Evolutionary conservation across 2,329 filamentous ascomycete species (phyloP), one percentile per base, ranked within the genome.

Genomic region (Pseudocercospora ulei): DNA sequence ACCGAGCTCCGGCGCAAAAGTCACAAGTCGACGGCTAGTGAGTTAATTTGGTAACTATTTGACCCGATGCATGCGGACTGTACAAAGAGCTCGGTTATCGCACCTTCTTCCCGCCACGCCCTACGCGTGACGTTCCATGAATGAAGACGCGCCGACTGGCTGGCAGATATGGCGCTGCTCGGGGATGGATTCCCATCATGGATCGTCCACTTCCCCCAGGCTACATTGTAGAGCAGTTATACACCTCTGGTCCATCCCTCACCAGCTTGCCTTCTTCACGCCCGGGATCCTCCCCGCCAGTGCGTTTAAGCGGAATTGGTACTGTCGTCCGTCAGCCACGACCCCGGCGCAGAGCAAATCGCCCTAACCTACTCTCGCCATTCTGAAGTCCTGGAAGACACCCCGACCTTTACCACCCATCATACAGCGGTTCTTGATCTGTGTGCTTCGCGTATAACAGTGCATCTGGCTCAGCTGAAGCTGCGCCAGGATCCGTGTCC

Each of bases 221-320:
- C n/a, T n/a, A n/a, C n/a, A n/a, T 19, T 23, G 18, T 20, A 22
- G 18, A 9, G 13, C n/a, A n/a, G n/a, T n/a, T 33, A 33, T 22
- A 3, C 3, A 11, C 2, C 30, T 13, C 9, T 20, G 18, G 6
- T 18, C n/a, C 16, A 8, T 12, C 6, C 17, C 30, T 48, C 56
- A 98, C 90, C 90, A 98, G 65, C 83, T 92, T 34, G 90, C 90
- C 70, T 93, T 93, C 72, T 80, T 85, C 39, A 98, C 90, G 55
- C 90, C 90, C 0, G 90, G 88, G 37, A 98, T 61, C 46, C 84
- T 76, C 35, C 90, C 90, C 19, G 74, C 79, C 47, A 95, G 67
- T 11, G 90, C 90, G 62, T 94, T 80, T 65, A 90, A 69, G 61
- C 90, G 76, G 69, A 98, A 98, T 68, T 88, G 85, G 64, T 74